Evolutionary conservation across 2,329 filamentous ascomycete species (phyloP).

Genomic region (Diaporthe citri): DNA sequence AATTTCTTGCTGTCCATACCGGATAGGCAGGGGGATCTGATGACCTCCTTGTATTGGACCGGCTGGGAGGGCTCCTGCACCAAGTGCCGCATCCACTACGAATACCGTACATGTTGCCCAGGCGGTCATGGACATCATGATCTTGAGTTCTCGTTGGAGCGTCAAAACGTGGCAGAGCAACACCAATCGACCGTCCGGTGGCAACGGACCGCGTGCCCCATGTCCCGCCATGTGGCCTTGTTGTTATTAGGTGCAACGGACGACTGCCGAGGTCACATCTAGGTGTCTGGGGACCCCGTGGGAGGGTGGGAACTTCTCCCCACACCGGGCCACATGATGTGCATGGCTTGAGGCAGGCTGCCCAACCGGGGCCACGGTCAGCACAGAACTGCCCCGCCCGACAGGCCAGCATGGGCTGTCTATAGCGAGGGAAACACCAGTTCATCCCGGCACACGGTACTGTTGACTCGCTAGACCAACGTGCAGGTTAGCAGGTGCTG

Average conservation of each 20-base stretch:
- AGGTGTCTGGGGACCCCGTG: constrained; percentile 15
- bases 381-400: constrained; percentile 6
- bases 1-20: background rate
- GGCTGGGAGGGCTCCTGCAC: background rate
- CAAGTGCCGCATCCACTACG: background rate
- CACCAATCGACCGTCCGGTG: background rate
- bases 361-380: background rate
- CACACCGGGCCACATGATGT: constrained; percentile 8
- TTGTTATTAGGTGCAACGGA: background rate
- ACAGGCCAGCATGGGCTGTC: constrained; percentile 16
- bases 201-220: background rate
- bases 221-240: constrained; percentile 1
- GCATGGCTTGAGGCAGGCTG: background rate
- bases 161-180: background rate
- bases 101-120: background rate
- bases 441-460: constrained; percentile 3
- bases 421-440: background rate
- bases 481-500: background rate
- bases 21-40: background rate
- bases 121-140: background rate
- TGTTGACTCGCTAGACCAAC: constrained; percentile 3
- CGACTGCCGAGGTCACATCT: constrained; percentile 22
- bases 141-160: too few relatives aligned
- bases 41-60: background rate
- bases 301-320: constrained; percentile 24